Conservation (phyloP, 2,329 filamentous ascomycete species). For the Pestalotiopsis sp. region DNA sequence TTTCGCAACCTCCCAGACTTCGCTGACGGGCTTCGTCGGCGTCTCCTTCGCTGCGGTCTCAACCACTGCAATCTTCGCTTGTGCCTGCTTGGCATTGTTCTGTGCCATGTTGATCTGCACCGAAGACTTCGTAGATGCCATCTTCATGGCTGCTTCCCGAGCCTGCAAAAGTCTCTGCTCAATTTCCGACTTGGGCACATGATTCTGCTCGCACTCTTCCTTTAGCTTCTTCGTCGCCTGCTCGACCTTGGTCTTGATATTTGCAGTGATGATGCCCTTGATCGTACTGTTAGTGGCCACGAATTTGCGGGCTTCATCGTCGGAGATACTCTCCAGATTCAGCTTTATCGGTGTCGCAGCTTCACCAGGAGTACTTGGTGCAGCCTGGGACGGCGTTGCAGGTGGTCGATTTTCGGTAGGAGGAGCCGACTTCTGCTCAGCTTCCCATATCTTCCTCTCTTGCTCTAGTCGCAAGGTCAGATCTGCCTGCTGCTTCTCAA, state of each 20-base stretch:
- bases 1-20: conserved; percentile 86
- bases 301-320: conserved; percentile 57
- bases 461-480: conserved; percentile 56
- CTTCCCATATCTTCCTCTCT: conserved; percentile 62
- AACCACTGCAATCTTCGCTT: conserved; percentile 76
- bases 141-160: conserved; percentile 64
- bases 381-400: conserved; percentile 41
- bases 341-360: conserved; percentile 31
- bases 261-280: conserved; percentile 58
- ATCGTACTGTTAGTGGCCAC: conserved; percentile 56
- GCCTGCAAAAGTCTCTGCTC: conserved; percentile 55
- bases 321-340: conserved; percentile 50
- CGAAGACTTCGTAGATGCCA: conserved; percentile 73
- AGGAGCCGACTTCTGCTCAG: conserved; percentile 21
- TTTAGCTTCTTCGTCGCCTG: conserved; percentile 62
- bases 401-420: conserved; percentile 18
- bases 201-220: conserved; percentile 47
- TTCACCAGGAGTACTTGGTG: conserved; percentile 35
- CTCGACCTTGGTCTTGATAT: conserved; percentile 71
- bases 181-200: conserved; percentile 44
- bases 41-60: conserved; percentile 82
- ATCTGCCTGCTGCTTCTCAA: conserved; percentile 50
- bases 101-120: conserved; percentile 79
- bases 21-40: conserved; percentile 76
- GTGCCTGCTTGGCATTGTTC: conserved; percentile 62